These are phyloP conservation scores for Magnolia kwangsiensis DNA, from an alignment of 164 flowering plant genomes.

Conservation along the genomic window DNA sequence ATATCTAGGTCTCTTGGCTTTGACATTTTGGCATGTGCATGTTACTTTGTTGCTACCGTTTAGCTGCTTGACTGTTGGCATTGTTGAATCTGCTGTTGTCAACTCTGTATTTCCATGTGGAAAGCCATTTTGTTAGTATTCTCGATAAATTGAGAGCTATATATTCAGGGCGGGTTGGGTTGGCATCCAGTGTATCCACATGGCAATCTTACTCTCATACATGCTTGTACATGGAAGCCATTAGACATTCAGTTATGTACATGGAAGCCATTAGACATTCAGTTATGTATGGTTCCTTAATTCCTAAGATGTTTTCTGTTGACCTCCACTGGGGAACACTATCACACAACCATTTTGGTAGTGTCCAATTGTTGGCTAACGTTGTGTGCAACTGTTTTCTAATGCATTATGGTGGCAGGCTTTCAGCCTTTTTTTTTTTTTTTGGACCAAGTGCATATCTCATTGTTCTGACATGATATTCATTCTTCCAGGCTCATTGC, in stretches of 20 bases:
- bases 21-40: not conserved
- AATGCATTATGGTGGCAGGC: no score
- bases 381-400: no score
- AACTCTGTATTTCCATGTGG: not conserved
- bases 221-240: not conserved
- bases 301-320: no score
- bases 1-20: not conserved
- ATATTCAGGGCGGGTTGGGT: not conserved
- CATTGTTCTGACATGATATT: no score
- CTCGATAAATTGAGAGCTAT: not conserved
- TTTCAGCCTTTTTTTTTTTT: no score
- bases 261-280: no score
- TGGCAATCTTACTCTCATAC: not conserved
- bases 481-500: not conserved
- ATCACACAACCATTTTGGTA: no score
- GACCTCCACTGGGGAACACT: no score
- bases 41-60: not conserved
- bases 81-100: not conserved
- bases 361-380: no score
- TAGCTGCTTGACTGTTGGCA: conserved; percentile 3
- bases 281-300: no score
- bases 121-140: not conserved
- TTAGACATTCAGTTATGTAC: no score
- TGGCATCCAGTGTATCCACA: not conserved
- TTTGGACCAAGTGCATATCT: no score